These are phyloP conservation scores for Radiomyces spectabilis DNA, from an alignment of 192 early-diverging fungal species.

Conservation along the genomic window DNA sequence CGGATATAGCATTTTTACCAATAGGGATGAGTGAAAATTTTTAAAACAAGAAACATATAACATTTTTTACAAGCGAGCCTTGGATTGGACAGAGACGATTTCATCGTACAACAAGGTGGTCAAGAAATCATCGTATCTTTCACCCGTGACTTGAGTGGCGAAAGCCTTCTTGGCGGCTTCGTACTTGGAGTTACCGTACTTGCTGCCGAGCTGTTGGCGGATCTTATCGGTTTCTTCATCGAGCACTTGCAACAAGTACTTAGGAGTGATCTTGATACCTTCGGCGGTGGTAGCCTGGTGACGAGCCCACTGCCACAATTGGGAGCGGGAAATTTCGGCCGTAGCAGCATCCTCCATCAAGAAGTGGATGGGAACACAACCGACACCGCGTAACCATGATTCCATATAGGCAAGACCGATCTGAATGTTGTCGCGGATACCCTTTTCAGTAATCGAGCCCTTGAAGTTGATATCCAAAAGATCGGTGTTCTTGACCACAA, in stretches of 20 bases:
- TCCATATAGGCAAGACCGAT: conserved; percentile 92
- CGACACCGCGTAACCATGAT: conserved; percentile 89
- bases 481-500: conserved; percentile 73
- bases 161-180: conserved; percentile 61
- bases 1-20: too few species aligned
- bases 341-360: conserved; percentile 99
- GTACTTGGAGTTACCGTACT: conserved; percentile 64
- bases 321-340: conserved; percentile 94
- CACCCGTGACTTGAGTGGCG: conserved; percentile 70
- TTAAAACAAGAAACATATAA: too few species aligned
- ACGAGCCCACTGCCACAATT: conserved; percentile 96
- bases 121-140: conserved; percentile 88
- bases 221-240: conserved; percentile 81
- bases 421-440: conserved; percentile 88
- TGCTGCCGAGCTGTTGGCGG: conserved; percentile 50
- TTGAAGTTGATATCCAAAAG: conserved; percentile 71
- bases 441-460: conserved; percentile 81
- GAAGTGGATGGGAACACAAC: conserved; percentile 97
- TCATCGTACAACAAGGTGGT: conserved; percentile 90
- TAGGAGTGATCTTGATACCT: conserved; percentile 73
- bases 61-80: conserved; percentile 31
- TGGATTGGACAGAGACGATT: conserved; percentile 46
- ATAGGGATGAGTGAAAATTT: too few species aligned
- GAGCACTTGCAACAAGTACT: conserved; percentile 70
- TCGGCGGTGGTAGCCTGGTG: conserved; percentile 78